These are phyloP conservation scores for Ramaria sp. DNA, from an alignment of 768 basidiomycete genomes.

Conservation along the genomic window DNA sequence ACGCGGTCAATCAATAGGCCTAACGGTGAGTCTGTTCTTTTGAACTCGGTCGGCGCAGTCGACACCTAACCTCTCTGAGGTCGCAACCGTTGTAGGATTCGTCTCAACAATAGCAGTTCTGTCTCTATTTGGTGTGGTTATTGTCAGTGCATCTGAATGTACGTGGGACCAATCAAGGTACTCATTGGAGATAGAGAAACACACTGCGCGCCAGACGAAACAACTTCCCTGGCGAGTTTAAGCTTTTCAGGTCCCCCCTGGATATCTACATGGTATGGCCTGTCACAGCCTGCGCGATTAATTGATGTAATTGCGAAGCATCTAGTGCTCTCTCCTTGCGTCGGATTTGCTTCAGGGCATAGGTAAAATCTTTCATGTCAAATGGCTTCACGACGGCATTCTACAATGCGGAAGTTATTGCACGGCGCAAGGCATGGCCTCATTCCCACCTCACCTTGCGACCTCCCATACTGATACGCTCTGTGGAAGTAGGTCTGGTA, in stretches of 20 bases:
- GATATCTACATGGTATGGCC: conserved; percentile 31
- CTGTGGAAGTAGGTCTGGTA: conserved; percentile 20
- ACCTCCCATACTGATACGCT: neutral
- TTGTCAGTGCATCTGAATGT: conserved; percentile 15
- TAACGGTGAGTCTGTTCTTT: conserved; percentile 19
- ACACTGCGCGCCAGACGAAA: conserved; percentile 17
- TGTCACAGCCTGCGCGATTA: neutral
- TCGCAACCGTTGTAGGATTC: conserved; percentile 26
- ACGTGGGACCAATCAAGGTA: neutral
- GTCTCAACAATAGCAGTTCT: conserved; percentile 26
- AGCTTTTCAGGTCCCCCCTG: conserved; percentile 25
- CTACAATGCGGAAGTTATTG: conserved; percentile 26
- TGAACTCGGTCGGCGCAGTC: neutral
- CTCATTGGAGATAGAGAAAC: conserved; percentile 16
- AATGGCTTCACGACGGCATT: conserved; percentile 25
- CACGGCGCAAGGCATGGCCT: conserved; percentile 24
- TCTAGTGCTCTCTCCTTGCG: conserved; percentile 12
- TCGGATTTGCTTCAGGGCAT: conserved; percentile 29
- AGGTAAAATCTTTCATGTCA: conserved; percentile 27
- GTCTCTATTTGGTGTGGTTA: conserved; percentile 22
- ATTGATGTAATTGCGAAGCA: neutral
- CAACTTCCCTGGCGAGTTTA: conserved; percentile 13
- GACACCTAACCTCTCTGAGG: conserved; percentile 13
- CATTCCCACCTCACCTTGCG: neutral
- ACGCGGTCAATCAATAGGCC: conserved; percentile 25